Percentiles rank a stretch among this genome's conserved stretches.
Conservation (phyloP, 805 yeast species). For the Dipodascopsis tothii region DNA sequence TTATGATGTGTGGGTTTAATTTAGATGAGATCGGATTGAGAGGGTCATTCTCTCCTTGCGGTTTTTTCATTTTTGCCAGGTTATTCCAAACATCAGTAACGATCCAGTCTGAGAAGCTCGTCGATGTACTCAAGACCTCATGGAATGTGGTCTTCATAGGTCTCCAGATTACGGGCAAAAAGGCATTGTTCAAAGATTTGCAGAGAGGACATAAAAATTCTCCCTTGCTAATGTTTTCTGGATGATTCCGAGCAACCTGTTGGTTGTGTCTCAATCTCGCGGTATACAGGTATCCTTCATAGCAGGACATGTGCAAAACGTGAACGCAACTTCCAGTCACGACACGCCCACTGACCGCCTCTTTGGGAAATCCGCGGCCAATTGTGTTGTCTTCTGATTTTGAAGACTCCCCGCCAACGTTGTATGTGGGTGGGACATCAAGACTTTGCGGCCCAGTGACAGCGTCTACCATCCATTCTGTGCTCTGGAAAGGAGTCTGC, state of each 20-base stretch:
- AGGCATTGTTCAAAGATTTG: conserved; percentile 74
- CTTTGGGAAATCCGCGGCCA: conserved; percentile 64
- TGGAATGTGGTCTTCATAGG: conserved; percentile 34
- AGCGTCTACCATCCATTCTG: conserved; percentile 59
- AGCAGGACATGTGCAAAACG: conserved; percentile 82
- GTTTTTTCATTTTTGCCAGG: conserved; percentile 6
- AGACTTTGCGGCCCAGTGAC: conserved; percentile 47
- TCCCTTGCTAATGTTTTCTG: conserved; percentile 60
- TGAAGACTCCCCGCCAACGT: too few species aligned
- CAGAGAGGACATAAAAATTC: conserved; percentile 89
- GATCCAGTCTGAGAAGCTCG: conserved; percentile 16
- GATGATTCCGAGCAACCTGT: conserved; percentile 75
- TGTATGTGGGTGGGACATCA: conserved; percentile 19
- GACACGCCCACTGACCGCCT: conserved; percentile 23
- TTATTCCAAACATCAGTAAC: conserved; percentile 16
- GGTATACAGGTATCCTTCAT: conserved; percentile 53
- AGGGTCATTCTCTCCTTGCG: too few species aligned
- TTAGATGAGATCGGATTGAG: too few species aligned
- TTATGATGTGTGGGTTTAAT: too few species aligned
- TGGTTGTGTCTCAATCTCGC: conserved; percentile 46
- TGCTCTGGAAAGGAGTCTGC: conserved; percentile 53
- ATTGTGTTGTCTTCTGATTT: conserved; percentile 39
- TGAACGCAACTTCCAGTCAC: conserved; percentile 81
- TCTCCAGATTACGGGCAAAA: conserved; percentile 66
- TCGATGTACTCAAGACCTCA: conserved; percentile 1